phyloP scores from a whole-genome alignment of 495 filamentous ascomycete genomes.

The Xylaria bambusicola region DNA sequence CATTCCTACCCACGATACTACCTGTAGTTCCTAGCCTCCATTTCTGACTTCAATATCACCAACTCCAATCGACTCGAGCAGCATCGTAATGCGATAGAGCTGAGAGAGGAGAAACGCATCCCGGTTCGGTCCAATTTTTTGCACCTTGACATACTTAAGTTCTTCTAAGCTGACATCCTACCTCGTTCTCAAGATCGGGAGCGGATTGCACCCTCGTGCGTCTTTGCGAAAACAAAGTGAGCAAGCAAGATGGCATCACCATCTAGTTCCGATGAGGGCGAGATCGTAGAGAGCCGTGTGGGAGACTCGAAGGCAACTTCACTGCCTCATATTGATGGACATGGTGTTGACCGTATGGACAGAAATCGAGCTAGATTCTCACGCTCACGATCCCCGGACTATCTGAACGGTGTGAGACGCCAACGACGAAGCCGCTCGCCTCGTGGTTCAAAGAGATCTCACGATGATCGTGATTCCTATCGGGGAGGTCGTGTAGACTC shows the following conservation, averaged over 20 bases:
- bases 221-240: constrained; percentile 38
- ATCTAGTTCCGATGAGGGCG: constrained; percentile 74
- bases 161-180: constrained; percentile 33
- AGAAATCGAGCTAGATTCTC: constrained; percentile 69
- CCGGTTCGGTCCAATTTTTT: constrained; percentile 54
- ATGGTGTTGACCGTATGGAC: constrained; percentile 67
- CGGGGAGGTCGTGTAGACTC: constrained; percentile 45
- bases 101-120: constrained; percentile 37
- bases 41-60: not conserved
- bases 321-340: constrained; percentile 54
- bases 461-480: constrained; percentile 63
- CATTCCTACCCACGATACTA: not conserved
- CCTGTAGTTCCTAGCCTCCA: not conserved
- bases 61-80: not conserved
- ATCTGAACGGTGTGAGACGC: constrained; percentile 74
- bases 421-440: constrained; percentile 53
- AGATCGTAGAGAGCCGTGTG: constrained; percentile 75
- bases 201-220: constrained; percentile 23
- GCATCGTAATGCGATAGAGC: constrained; percentile 29
- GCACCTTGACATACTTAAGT: constrained; percentile 22
- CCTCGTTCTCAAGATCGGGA: constrained; percentile 28
- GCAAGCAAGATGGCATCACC: constrained; percentile 49
- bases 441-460: constrained; percentile 68
- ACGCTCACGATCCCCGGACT: constrained; percentile 69
- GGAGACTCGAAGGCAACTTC: constrained; percentile 61